Conservation (phyloP, 345 rosid species). For the Melastoma malabathricum region DNA sequence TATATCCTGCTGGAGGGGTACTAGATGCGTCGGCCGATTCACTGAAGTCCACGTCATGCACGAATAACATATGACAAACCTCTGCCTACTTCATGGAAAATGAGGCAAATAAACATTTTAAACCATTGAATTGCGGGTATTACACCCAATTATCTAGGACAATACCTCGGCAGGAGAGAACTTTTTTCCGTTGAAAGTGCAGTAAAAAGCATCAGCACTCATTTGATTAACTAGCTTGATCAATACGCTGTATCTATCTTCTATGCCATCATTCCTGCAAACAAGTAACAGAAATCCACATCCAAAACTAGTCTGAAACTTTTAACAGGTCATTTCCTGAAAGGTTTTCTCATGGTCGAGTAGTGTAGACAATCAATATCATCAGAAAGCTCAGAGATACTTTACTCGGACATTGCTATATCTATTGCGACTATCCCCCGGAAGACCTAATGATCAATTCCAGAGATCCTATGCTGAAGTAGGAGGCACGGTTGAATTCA, state of each 20-base stretch:
- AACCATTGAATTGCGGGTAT: background rate
- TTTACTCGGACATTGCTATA: too few species aligned
- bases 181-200: slow-evolving; percentile 44
- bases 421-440: too few species aligned
- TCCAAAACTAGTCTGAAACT: too few species aligned
- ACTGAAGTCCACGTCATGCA: slow-evolving; percentile 48
- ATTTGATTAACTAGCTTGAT: slow-evolving; percentile 45
- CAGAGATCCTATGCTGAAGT: too few species aligned
- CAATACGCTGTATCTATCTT: slow-evolving; percentile 76
- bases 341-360: too few species aligned
- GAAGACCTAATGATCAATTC: too few species aligned
- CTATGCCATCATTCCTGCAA: slow-evolving; percentile 77
- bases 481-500: too few species aligned
- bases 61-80: slow-evolving; percentile 62
- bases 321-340: too few species aligned
- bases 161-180: slow-evolving; percentile 75
- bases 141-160: background rate
- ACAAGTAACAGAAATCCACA: too few species aligned
- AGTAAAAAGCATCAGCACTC: slow-evolving; percentile 48
- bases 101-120: background rate
- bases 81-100: slow-evolving; percentile 49
- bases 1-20: slow-evolving; percentile 50
- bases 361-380: too few species aligned
- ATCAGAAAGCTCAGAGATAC: too few species aligned
- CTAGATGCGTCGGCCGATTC: slow-evolving; percentile 56